phyloP scores from a whole-genome alignment of 495 filamentous ascomycete genomes.

The Thermochaetoides thermophila region DNA sequence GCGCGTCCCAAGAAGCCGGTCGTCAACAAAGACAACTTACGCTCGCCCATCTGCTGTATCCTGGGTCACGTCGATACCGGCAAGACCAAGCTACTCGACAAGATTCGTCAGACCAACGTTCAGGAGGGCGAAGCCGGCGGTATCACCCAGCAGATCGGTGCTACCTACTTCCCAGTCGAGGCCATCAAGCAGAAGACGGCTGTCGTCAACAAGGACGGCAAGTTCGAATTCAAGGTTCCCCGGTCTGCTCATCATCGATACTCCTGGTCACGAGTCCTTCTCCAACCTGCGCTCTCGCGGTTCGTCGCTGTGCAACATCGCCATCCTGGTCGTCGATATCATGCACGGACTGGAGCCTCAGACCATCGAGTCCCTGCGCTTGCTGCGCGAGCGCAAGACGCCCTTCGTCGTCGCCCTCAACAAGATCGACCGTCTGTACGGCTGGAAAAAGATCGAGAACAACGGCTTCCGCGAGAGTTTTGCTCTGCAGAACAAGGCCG shows the following conservation, averaged over 20 bases:
- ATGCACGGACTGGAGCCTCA: conserved; percentile 99
- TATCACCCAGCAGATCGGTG: conserved; percentile 99
- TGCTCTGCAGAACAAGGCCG: conserved; percentile 76
- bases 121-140: conserved; percentile 99
- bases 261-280: conserved; percentile 99
- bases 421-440: conserved; percentile 99
- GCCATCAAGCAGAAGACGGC: conserved; percentile 79
- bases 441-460: conserved; percentile 95
- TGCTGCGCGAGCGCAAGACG: conserved; percentile 85
- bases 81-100: conserved; percentile 97
- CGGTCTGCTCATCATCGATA: conserved; percentile 94
- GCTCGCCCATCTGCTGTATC: conserved; percentile 98
- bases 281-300: conserved; percentile 92
- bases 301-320: conserved; percentile 97
- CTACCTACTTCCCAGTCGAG: conserved; percentile 97
- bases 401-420: conserved; percentile 98
- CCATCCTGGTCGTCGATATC: conserved; percentile 97
- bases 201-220: conserved; percentile 80
- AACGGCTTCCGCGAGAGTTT: conserved; percentile 94
- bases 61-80: conserved; percentile 99
- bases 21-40: conserved; percentile 82
- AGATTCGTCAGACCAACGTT: conserved; percentile 97
- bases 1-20: conserved; percentile 77
- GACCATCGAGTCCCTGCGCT: conserved; percentile 90
- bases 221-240: conserved; percentile 96